Base-by-base conservation (phyloP, 2,329 filamentous ascomycete genomes). In the Trichoderma guizhouense region DNA sequence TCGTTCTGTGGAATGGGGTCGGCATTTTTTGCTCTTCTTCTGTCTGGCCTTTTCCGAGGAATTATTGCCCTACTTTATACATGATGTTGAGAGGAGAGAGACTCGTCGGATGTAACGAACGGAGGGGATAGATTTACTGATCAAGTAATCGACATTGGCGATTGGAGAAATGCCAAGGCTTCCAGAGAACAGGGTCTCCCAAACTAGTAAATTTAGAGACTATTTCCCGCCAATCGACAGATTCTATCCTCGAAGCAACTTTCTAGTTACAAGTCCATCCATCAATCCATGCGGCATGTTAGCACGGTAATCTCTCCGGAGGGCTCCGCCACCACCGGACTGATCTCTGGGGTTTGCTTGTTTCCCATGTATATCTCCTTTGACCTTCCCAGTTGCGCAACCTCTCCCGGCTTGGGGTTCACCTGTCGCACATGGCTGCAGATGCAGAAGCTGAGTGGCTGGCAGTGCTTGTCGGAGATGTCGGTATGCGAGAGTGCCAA, bases 321-420 rank as follows among this genome's bases (percentile, higher is more conserved):
- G 8, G 18, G 8, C 43, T 24, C 62, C 11, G 62, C n/a, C 28
- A 21, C 62, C 32, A 43, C 43, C 12, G 39, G 21, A 34, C 28
- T 47, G 18, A n/a, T 21, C 28, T 21, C n/a, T 65, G 39, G 7
- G 2, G 11, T 11, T 11, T 24, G 15, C 32, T 14, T 32, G n/a
- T 3, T 18, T 3, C 1, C 9, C 12, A 60, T 30, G 8, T 21
- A 32, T 34, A 14, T 2, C 7, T 21, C 4, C 18, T 28, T 28
- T 8, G 30, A 67, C 51, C 64, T 67, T 67, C 47, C 51, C 32
- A 43, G 32, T 57, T 67, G 28, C 24, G 64, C 64, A 58, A 21
- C 15, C 21, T 39, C 21, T 36, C 24, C 32, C 47, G 14, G 12
- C 26, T n/a, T 47, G 24, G n/a, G 28, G n/a, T 7, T 24, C n/a